Percentiles rank a stretch among this genome's conserved stretches.
Evolutionary conservation across 1,284 basidiomycete species (phyloP).

Genomic region (Boletus hoseneyae): DNA sequence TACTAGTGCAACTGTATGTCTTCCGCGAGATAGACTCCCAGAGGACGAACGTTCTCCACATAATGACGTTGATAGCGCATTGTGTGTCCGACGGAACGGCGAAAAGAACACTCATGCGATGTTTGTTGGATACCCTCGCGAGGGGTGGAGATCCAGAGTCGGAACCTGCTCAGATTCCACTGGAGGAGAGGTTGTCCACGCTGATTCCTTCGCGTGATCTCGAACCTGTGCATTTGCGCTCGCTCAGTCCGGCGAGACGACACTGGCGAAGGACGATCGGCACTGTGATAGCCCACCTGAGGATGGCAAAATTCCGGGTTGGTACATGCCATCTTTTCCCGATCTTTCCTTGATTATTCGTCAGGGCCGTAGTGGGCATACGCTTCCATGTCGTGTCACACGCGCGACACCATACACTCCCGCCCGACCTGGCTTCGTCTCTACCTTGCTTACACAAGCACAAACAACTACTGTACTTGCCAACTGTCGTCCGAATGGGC

Average conservation of each 20-base stretch:
- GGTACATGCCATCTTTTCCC: too few species aligned
- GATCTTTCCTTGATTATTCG: too few species aligned
- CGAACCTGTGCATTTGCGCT: slow-evolving; percentile 30
- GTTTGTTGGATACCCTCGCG: too few species aligned
- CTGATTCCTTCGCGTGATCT: slow-evolving; percentile 39
- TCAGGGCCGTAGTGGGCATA: slow-evolving; percentile 44
- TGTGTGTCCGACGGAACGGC: slow-evolving; percentile 16
- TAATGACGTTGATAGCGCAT: slow-evolving; percentile 18
- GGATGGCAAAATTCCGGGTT: slow-evolving; percentile 28
- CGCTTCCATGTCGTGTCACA: slow-evolving; percentile 44
- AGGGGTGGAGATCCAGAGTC: background rate
- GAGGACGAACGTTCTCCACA: slow-evolving; percentile 13
- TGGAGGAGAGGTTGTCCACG: slow-evolving; percentile 40
- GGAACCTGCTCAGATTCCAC: slow-evolving; percentile 8
- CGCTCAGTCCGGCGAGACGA: slow-evolving; percentile 34
- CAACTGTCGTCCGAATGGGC: slow-evolving; percentile 39
- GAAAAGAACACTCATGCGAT: background rate
- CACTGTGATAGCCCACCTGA: slow-evolving; percentile 35
- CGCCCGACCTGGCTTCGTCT: slow-evolving; percentile 33
- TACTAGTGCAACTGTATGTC: slow-evolving; percentile 12
- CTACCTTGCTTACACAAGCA: slow-evolving; percentile 26
- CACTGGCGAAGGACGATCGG: slow-evolving; percentile 50
- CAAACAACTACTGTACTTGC: slow-evolving; percentile 31
- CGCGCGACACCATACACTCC: slow-evolving; percentile 36
- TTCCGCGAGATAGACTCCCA: too few species aligned